Percentiles rank a stretch among this genome's conserved stretches.
phyloP scores from a whole-genome alignment of 768 basidiomycete genomes.

The Tubosaeta brunneosetosa region DNA sequence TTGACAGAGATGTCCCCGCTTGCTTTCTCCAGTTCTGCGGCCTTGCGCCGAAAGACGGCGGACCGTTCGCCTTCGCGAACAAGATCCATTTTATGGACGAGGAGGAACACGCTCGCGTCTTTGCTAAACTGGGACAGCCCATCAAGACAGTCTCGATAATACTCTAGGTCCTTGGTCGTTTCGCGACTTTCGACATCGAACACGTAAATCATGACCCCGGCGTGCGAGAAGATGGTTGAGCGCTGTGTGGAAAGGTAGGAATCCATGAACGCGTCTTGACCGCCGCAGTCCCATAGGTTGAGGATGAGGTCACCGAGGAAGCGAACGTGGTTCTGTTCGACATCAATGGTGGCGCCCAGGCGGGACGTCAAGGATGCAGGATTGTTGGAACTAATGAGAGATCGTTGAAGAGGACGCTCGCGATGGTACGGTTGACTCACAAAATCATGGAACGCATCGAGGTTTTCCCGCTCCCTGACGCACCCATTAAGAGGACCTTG shows the following conservation, averaged over 20 bases:
- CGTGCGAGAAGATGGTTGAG: slow-evolving; percentile 93
- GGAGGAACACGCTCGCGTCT: slow-evolving; percentile 80
- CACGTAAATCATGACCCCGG: slow-evolving; percentile 97
- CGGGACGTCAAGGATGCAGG: slow-evolving; percentile 88
- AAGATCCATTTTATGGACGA: slow-evolving; percentile 98
- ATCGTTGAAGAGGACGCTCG: slow-evolving; percentile 3
- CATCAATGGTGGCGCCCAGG: slow-evolving; percentile 95
- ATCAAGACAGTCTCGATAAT: slow-evolving; percentile 87
- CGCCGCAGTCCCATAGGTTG: slow-evolving; percentile 98
- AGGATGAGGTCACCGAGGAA: slow-evolving; percentile 95
- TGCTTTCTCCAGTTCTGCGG: slow-evolving; percentile 64
- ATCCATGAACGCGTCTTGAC: slow-evolving; percentile 98
- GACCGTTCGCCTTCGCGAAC: slow-evolving; percentile 55
- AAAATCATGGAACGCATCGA: slow-evolving; percentile 99
- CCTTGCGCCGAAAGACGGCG: slow-evolving; percentile 64
- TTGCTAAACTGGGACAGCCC: slow-evolving; percentile 75
- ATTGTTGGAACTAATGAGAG: slow-evolving; percentile 72
- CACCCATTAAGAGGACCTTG: slow-evolving; percentile 97
- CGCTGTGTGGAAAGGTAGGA: slow-evolving; percentile 90
- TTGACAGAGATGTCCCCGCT: slow-evolving; percentile 58
- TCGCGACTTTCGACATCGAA: slow-evolving; percentile 92
- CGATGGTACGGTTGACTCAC: slow-evolving; percentile 45
- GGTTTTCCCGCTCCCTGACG: slow-evolving; percentile 90
- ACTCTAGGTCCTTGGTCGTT: slow-evolving; percentile 80
- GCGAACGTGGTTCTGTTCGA: slow-evolving; percentile 95